Conservation (phyloP, 495 filamentous ascomycete species). For the Tuber melanosporum region DNA sequence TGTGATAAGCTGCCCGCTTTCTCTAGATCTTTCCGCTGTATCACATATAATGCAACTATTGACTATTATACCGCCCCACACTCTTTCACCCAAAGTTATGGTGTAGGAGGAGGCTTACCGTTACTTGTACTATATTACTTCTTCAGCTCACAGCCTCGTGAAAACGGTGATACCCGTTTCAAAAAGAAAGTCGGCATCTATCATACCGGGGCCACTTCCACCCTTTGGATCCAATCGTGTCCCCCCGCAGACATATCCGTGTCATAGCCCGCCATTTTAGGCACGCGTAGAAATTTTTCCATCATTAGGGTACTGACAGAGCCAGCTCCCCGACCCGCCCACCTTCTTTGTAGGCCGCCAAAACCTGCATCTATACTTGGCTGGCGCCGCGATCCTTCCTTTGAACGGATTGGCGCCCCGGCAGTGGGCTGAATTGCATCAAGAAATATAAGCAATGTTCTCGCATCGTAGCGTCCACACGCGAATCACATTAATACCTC, state of each 20-base stretch:
- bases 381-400: background rate
- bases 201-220: background rate
- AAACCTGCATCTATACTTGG: background rate
- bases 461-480: background rate
- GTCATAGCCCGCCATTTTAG: background rate
- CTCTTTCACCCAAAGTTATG: too few relatives aligned
- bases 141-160: background rate
- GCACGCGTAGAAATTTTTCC: background rate
- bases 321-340: background rate
- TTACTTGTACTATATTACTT: background rate
- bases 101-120: background rate
- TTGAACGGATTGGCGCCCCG: background rate
- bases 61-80: background rate
- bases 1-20: background rate
- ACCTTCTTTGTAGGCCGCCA: background rate
- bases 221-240: background rate
- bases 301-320: background rate
- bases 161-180: background rate
- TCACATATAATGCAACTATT: background rate
- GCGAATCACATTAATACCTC: slow-evolving; percentile 1
- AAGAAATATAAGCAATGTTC: background rate
- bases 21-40: background rate
- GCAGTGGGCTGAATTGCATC: background rate
- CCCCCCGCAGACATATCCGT: background rate
- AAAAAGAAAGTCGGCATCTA: background rate